Percentiles rank a stretch among this genome's conserved stretches.
Conservation (phyloP, 306 rosid genomes). For the Prunus fruticosa region DNA sequence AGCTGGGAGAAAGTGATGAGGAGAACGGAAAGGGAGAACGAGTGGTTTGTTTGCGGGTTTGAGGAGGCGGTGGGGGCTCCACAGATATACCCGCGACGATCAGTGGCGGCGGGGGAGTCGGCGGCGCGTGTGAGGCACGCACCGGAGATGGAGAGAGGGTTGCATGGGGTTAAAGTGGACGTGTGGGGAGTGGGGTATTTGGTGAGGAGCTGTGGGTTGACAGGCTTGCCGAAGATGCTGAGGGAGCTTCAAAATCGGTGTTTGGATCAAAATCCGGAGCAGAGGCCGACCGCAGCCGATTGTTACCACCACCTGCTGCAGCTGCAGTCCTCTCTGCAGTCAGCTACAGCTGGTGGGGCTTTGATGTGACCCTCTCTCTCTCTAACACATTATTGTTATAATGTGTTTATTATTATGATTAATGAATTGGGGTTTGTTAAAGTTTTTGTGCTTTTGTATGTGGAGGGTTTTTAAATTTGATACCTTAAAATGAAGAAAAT, state of each 20-base stretch:
- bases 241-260: slow-evolving; percentile 78
- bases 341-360: slow-evolving; percentile 29
- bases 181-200: slow-evolving; percentile 87
- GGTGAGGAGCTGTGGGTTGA: slow-evolving; percentile 64
- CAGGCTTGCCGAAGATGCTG: slow-evolving; percentile 71
- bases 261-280: slow-evolving; percentile 85
- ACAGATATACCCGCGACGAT: slow-evolving; percentile 46
- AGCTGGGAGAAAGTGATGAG: slow-evolving; percentile 79
- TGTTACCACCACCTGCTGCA: slow-evolving; percentile 95
- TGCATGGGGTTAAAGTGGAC: slow-evolving; percentile 95
- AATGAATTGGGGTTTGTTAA: neutral
- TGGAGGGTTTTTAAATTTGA: too few relatives aligned
- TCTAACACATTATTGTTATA: neutral
- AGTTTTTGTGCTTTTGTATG: too few relatives aligned
- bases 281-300: slow-evolving; percentile 92
- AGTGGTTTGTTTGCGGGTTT: slow-evolving; percentile 83
- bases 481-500: too few relatives aligned
- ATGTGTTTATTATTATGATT: neutral
- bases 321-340: slow-evolving; percentile 71
- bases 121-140: slow-evolving; percentile 59
- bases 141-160: slow-evolving; percentile 85
- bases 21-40: slow-evolving; percentile 45
- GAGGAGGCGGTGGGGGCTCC: slow-evolving; percentile 87
- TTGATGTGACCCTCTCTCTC: slow-evolving; percentile 46
- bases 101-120: neutral